phyloP scores from a whole-genome alignment of 345 rosid genomes.

The Leavenworthia alabamica region DNA sequence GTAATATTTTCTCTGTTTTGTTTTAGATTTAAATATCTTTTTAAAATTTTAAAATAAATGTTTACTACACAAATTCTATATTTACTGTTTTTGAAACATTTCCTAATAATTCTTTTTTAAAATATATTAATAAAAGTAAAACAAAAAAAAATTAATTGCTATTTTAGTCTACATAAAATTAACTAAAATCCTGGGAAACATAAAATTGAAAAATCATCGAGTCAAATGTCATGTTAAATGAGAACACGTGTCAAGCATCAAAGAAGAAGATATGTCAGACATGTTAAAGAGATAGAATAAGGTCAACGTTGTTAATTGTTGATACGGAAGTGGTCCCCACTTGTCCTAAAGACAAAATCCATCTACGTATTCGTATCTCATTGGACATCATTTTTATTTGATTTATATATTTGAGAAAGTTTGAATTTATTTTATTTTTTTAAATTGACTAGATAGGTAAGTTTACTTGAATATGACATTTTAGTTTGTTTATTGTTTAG shows the following conservation, averaged over 20 bases:
- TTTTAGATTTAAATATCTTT: too few species aligned
- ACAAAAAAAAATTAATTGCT: too few species aligned
- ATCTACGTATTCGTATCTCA: background rate
- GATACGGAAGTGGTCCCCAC: background rate
- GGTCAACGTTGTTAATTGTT: constrained; percentile 6
- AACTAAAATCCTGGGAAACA: too few species aligned
- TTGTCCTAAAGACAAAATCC: background rate
- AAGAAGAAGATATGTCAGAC: background rate
- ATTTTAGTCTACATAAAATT: too few species aligned
- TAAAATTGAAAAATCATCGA: too few species aligned
- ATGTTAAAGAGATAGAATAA: background rate
- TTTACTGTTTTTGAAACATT: too few species aligned
- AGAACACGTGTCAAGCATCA: constrained; percentile 6
- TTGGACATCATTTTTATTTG: background rate
- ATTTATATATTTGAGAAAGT: background rate
- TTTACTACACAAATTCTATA: too few species aligned
- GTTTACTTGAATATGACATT: background rate
- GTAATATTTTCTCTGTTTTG: too few species aligned
- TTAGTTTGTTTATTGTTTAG: background rate
- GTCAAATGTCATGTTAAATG: background rate
- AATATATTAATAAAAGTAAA: too few species aligned
- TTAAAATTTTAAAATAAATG: too few species aligned
- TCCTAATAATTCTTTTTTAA: too few species aligned
- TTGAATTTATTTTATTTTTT: background rate
- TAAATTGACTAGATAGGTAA: background rate